Conservation (phyloP, 106 monocot species). For the Posidonia australis region DNA sequence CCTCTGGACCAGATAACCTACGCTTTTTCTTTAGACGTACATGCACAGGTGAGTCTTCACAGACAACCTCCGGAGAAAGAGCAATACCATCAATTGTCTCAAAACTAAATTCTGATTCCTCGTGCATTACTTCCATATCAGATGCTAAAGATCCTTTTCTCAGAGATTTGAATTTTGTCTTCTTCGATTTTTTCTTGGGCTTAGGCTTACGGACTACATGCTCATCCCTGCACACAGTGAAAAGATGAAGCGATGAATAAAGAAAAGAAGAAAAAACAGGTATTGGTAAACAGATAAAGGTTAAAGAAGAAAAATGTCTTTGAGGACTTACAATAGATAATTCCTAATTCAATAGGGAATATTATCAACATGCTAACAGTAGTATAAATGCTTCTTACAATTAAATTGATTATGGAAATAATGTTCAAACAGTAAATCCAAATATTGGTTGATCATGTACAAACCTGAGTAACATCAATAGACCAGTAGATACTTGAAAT, state of each 20-base stretch:
- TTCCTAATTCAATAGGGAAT: no score
- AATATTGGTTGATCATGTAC: no score
- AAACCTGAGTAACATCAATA: no score
- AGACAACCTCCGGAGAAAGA: slow-evolving; percentile 22
- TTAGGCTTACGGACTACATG: slow-evolving; percentile 33
- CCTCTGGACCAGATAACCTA: slow-evolving; percentile 27
- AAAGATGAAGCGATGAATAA: neutral
- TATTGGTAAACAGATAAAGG: neutral
- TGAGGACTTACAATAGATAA: neutral
- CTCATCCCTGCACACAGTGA: slow-evolving; percentile 2
- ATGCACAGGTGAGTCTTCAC: slow-evolving; percentile 29
- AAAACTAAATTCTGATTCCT: slow-evolving; percentile 29
- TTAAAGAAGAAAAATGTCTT: neutral
- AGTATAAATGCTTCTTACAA: no score
- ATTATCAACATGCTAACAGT: no score
- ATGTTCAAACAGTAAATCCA: no score
- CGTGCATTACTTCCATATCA: slow-evolving; percentile 34
- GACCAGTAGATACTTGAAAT: no score
- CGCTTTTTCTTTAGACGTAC: slow-evolving; percentile 43
- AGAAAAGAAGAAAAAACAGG: slow-evolving; percentile 2
- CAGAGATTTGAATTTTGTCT: slow-evolving; percentile 78
- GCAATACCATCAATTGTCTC: slow-evolving; percentile 24
- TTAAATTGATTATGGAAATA: no score
- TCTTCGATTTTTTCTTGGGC: slow-evolving; percentile 63
- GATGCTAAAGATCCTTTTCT: slow-evolving; percentile 67